A percentile compares a stretch with the other conserved stretches of the same genome.
These are phyloP conservation scores for Lumnitzera littorea DNA, from an alignment of 345 rosid genomes.

Conservation along the genomic window DNA sequence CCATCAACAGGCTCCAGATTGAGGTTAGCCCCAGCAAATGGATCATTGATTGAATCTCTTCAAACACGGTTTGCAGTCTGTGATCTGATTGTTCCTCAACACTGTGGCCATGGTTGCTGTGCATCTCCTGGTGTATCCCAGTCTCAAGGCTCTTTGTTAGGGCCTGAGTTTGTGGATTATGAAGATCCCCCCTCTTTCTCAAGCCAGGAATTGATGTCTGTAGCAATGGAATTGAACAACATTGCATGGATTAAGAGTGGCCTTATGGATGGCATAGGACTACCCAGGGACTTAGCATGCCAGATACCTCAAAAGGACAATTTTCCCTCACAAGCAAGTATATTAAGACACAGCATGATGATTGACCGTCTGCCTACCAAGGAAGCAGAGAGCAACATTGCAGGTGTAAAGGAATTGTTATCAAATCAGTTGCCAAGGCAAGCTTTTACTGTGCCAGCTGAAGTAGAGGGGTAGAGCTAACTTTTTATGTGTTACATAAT, in stretches of 20 bases:
- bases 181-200: conserved; percentile 60
- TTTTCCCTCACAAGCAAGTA: not conserved
- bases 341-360: conserved; percentile 16
- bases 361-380: conserved; percentile 21
- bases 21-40: conserved; percentile 30
- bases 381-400: conserved; percentile 41
- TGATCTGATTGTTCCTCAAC: conserved; percentile 47
- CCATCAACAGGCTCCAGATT: conserved; percentile 25
- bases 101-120: conserved; percentile 78
- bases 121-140: conserved; percentile 20
- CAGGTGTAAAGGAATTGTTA: conserved; percentile 29
- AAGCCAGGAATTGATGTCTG: conserved; percentile 63
- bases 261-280: conserved; percentile 25
- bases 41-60: conserved; percentile 45
- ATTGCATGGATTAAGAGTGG: conserved; percentile 82
- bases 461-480: conserved; percentile 40
- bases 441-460: conserved; percentile 39
- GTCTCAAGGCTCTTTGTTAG: conserved; percentile 37
- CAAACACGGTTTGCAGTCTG: conserved; percentile 32
- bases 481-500: not conserved
- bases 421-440: conserved; percentile 35
- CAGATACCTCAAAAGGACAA: not conserved
- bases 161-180: conserved; percentile 77
- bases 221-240: conserved; percentile 82
- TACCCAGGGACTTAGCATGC: not conserved